Conservation (phyloP, 2,329 filamentous ascomycete genomes). For the Curvularia hawaiiensis region DNA sequence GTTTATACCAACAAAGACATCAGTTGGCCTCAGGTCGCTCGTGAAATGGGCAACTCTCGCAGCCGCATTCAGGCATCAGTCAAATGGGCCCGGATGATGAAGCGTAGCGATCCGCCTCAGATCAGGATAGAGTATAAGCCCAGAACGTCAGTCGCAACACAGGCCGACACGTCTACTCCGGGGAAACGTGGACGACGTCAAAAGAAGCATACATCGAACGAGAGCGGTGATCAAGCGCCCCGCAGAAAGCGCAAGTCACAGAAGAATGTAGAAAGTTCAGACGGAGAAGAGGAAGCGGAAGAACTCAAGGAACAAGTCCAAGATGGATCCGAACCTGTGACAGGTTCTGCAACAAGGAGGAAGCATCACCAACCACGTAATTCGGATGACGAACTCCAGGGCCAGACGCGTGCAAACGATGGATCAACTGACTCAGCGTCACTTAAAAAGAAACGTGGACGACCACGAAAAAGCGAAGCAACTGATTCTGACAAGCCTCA, state of each 20-base stretch:
- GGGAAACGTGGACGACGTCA: slow-evolving; percentile 1
- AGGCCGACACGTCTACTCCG: background rate
- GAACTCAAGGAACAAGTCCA: background rate
- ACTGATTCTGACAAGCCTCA: background rate
- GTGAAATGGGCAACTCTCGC: slow-evolving; percentile 64
- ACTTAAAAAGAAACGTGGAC: background rate
- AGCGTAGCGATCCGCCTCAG: slow-evolving; percentile 11
- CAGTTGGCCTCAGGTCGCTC: slow-evolving; percentile 69
- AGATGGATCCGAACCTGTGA: background rate
- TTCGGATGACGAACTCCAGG: background rate
- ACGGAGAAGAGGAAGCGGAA: background rate
- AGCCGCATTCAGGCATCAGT: slow-evolving; percentile 70
- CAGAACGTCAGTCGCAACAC: background rate
- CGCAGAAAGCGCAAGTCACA: slow-evolving; percentile 2
- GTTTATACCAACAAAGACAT: slow-evolving; percentile 60
- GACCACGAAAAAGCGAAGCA: background rate
- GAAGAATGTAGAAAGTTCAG: background rate
- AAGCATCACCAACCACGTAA: background rate
- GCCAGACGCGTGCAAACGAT: background rate
- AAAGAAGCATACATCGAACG: background rate
- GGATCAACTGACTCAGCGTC: background rate
- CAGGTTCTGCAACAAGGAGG: background rate
- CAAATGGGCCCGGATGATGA: slow-evolving; percentile 63
- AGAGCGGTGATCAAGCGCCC: background rate
- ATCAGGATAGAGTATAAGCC: slow-evolving; percentile 24